These are phyloP conservation scores for Calycina herbarum DNA, from an alignment of 2,329 filamentous ascomycete genomes.

Conservation along the genomic window DNA sequence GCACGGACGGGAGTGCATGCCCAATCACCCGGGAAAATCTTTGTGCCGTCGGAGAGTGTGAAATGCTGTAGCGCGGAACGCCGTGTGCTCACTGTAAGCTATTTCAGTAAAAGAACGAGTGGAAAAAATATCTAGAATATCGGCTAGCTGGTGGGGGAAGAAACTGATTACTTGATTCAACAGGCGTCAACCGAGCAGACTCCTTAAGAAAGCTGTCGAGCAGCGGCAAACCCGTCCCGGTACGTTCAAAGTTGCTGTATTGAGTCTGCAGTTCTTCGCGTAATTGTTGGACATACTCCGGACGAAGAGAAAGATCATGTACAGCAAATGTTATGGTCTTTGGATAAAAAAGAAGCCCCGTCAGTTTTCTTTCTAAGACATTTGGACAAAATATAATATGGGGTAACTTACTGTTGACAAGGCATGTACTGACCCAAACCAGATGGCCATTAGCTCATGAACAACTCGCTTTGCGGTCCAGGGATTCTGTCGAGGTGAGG, in stretches of 20 bases:
- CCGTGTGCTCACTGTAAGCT: neutral
- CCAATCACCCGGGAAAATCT: constrained; percentile 3
- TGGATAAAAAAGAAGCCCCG: neutral
- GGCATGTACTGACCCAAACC: constrained; percentile 3
- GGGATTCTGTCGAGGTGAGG: neutral
- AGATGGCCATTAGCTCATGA: constrained; percentile 8
- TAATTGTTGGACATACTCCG: constrained; percentile 1
- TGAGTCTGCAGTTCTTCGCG: constrained; percentile 1
- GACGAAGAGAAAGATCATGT: constrained; percentile 2
- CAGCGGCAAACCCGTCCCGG: neutral
- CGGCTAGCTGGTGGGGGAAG: neutral
- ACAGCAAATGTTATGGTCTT: constrained; percentile 3
- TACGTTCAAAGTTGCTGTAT: neutral
- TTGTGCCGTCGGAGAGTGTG: neutral
- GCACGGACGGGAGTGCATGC: constrained; percentile 2
- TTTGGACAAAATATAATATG: neutral
- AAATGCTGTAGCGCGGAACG: constrained; percentile 1
- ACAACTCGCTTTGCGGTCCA: neutral
- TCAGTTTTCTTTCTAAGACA: neutral
- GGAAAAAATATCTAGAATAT: neutral
- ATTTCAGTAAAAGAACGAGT: neutral
- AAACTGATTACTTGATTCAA: constrained; percentile 6
- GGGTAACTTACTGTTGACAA: neutral
- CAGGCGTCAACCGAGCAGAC: constrained; percentile 6
- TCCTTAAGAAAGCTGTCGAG: constrained; percentile 8